A percentile compares a stretch with the other conserved stretches of the same genome.
Evolutionary conservation across 2,329 filamentous ascomycete genomes (phyloP).

Genomic region (Paecilomyces sp.): DNA sequence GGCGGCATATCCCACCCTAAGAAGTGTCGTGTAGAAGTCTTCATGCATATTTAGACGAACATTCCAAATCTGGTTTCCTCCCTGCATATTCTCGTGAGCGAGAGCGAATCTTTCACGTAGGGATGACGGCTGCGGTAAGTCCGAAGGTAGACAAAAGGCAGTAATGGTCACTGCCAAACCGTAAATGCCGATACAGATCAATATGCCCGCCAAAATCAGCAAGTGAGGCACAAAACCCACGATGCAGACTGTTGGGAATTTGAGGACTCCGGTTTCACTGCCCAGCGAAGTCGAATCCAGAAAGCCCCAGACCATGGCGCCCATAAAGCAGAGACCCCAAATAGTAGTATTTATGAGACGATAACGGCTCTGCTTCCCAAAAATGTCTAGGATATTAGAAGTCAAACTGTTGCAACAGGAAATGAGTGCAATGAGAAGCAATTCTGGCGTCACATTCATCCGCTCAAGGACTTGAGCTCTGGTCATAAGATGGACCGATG

Average conservation of each 20-base stretch:
- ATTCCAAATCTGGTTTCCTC: constrained; percentile 75
- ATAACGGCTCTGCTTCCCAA: constrained; percentile 70
- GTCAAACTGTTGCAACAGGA: constrained; percentile 82
- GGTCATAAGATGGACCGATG: constrained; percentile 31
- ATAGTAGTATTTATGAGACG: constrained; percentile 81
- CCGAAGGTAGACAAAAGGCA: constrained; percentile 56
- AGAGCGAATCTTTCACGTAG: constrained; percentile 55
- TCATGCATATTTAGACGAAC: constrained; percentile 78
- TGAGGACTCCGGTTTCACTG: constrained; percentile 56
- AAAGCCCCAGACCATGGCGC: constrained; percentile 71
- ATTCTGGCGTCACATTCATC: constrained; percentile 83
- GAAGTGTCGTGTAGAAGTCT: constrained; percentile 88
- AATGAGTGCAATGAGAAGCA: constrained; percentile 79
- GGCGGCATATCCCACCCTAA: constrained; percentile 79
- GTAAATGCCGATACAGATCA: constrained; percentile 71
- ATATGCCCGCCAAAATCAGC: constrained; percentile 73
- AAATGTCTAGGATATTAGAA: constrained; percentile 73
- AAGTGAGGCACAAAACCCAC: constrained; percentile 92
- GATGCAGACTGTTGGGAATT: constrained; percentile 90
- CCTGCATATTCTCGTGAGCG: constrained; percentile 86
- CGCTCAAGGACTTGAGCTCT: constrained; percentile 59
- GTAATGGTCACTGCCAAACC: constrained; percentile 67
- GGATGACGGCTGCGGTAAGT: constrained; percentile 37
- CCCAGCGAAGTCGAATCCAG: constrained; percentile 39
- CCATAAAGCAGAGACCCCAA: constrained; percentile 88